These are phyloP conservation scores for Suhomyces kunorum DNA, from an alignment of 1,139 yeast genomes.

Conservation along the genomic window DNA sequence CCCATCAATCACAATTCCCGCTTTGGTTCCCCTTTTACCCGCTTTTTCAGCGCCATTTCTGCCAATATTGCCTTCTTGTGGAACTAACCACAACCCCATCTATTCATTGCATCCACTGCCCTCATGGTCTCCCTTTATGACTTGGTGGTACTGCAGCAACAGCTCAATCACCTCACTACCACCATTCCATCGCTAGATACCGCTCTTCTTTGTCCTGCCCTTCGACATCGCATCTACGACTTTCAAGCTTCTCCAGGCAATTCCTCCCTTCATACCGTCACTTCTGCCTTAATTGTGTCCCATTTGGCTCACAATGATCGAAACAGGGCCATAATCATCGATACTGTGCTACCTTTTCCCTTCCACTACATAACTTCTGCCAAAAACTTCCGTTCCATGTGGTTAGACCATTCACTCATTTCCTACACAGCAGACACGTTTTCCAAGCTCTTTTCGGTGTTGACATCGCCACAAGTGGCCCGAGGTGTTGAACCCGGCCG, in stretches of 20 bases:
- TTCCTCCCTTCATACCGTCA: constrained; percentile 25
- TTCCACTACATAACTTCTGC: constrained; percentile 24
- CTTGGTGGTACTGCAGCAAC: constrained; percentile 23
- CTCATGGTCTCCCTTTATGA: constrained; percentile 29
- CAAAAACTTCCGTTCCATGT: constrained; percentile 21
- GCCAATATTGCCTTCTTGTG: too few relatives aligned
- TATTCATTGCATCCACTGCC: background rate
- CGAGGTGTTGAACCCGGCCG: constrained; percentile 6
- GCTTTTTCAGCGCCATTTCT: too few relatives aligned
- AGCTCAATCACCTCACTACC: constrained; percentile 26
- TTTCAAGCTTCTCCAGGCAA: constrained; percentile 42
- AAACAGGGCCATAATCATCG: constrained; percentile 30
- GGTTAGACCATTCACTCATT: constrained; percentile 20
- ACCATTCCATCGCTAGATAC: constrained; percentile 32
- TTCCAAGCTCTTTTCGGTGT: constrained; percentile 25
- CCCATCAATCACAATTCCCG: too few relatives aligned
- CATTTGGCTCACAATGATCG: constrained; percentile 25
- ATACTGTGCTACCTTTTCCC: constrained; percentile 36
- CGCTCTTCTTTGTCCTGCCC: constrained; percentile 18
- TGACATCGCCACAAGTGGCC: constrained; percentile 16
- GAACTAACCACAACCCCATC: too few relatives aligned
- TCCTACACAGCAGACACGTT: constrained; percentile 31
- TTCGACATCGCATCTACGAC: constrained; percentile 31
- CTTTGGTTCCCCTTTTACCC: too few relatives aligned
- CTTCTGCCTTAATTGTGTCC: constrained; percentile 28